These are phyloP conservation scores for Metschnikowia matae DNA, from an alignment of 805 yeast genomes.

Conservation along the genomic window DNA sequence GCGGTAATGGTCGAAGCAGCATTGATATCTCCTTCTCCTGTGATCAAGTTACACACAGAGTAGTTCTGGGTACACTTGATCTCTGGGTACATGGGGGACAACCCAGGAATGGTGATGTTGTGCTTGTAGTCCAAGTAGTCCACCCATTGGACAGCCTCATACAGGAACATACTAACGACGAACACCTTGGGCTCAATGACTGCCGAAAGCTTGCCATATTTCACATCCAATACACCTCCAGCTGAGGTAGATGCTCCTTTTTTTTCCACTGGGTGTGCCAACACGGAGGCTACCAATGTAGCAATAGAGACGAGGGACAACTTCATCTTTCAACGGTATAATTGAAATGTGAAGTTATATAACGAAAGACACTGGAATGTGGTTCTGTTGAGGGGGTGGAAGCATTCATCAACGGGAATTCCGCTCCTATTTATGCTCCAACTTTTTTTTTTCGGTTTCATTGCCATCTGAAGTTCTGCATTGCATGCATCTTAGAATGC, in stretches of 20 bases:
- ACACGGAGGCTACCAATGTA: conserved; percentile 12
- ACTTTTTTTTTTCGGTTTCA: background rate
- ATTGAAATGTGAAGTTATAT: too few relatives aligned
- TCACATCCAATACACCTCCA: conserved; percentile 18
- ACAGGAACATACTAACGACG: conserved; percentile 51
- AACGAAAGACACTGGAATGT: too few relatives aligned
- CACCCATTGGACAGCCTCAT: conserved; percentile 53
- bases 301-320: conserved; percentile 16
- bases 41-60: conserved; percentile 55
- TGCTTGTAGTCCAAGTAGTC: conserved; percentile 43
- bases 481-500: background rate
- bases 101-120: conserved; percentile 62
- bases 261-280: conserved; percentile 18
- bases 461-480: background rate
- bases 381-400: too few relatives aligned
- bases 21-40: conserved; percentile 69
- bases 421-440: too few relatives aligned
- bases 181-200: conserved; percentile 50
- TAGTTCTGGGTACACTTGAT: conserved; percentile 53
- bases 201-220: conserved; percentile 30
- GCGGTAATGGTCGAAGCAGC: conserved; percentile 61
- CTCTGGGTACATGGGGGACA: conserved; percentile 55
- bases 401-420: too few relatives aligned
- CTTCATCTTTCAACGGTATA: conserved; percentile 14
- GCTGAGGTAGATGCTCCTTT: conserved; percentile 11